Percentiles rank a stretch among this genome's conserved stretches.
Evolutionary conservation across 2,329 filamentous ascomycete genomes (phyloP).

Genomic region (Blastomyces percursus): DNA sequence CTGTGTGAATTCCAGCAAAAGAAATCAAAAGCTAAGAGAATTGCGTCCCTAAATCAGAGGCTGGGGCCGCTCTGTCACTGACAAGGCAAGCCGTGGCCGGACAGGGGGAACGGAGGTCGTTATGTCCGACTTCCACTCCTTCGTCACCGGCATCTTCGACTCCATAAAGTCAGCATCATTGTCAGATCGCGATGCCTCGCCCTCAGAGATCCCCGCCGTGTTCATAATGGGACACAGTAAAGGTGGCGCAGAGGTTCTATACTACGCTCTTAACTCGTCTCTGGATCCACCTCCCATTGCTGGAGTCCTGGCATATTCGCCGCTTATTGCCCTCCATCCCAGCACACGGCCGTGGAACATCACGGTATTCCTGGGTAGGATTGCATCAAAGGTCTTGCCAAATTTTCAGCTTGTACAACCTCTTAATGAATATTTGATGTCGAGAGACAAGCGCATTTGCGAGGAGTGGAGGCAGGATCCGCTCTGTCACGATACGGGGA

Average conservation of each 20-base stretch:
- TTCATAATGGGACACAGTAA: conserved; percentile 89
- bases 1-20: neutral
- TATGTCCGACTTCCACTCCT: conserved; percentile 65
- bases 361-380: conserved; percentile 53
- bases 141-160: conserved; percentile 51
- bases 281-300: conserved; percentile 51
- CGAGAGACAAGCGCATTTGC: conserved; percentile 54
- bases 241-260: conserved; percentile 70
- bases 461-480: conserved; percentile 53
- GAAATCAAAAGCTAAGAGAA: conserved; percentile 1
- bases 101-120: conserved; percentile 65
- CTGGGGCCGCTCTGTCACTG: conserved; percentile 65
- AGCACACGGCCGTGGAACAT: conserved; percentile 52
- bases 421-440: conserved; percentile 54
- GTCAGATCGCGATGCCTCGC: conserved; percentile 23
- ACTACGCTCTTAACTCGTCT: conserved; percentile 38
- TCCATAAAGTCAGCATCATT: conserved; percentile 24
- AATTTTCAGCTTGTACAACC: conserved; percentile 54
- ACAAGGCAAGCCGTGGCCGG: conserved; percentile 53
- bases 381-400: conserved; percentile 59
- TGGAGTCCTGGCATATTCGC: conserved; percentile 66
- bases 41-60: conserved; percentile 39
- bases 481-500: conserved; percentile 72
- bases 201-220: conserved; percentile 45
- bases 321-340: conserved; percentile 63